phyloP scores from a whole-genome alignment of 371 early-diverging fungal genomes.

The Saksenaea vasiformis region DNA sequence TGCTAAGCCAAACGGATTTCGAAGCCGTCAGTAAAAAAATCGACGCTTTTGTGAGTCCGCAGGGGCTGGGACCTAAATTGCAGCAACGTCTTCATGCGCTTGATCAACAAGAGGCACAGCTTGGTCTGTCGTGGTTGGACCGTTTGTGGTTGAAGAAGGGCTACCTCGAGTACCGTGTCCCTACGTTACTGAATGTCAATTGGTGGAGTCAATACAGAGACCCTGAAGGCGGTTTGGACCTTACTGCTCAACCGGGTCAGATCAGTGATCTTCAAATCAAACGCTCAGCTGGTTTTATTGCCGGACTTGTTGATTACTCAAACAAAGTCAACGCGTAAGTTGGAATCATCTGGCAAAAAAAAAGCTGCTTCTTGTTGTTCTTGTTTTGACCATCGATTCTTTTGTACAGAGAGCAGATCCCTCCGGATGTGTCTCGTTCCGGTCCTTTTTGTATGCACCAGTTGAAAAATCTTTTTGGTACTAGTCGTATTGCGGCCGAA shows the following conservation, averaged over 20 bases:
- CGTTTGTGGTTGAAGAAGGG: slow-evolving; percentile 85
- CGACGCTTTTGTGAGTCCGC: slow-evolving; percentile 60
- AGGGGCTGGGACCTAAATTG: slow-evolving; percentile 69
- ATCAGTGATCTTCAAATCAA: slow-evolving; percentile 73
- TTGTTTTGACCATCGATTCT: background rate
- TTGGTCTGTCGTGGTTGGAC: slow-evolving; percentile 81
- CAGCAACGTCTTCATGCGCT: slow-evolving; percentile 74
- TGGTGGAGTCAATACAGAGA: slow-evolving; percentile 83
- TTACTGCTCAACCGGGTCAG: slow-evolving; percentile 50
- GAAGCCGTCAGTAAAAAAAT: slow-evolving; percentile 56
- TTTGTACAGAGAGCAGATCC: slow-evolving; percentile 50
- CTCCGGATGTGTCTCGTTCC: slow-evolving; percentile 71
- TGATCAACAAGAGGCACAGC: slow-evolving; percentile 50
- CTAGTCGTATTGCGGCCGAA: slow-evolving; percentile 71
- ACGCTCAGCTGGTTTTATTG: slow-evolving; percentile 75
- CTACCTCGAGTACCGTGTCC: slow-evolving; percentile 87
- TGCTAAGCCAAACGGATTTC: slow-evolving; percentile 58
- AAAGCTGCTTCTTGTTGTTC: background rate
- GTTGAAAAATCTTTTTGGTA: slow-evolving; percentile 83
- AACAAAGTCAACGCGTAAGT: slow-evolving; percentile 70
- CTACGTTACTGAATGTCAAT: slow-evolving; percentile 84
- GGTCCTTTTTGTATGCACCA: slow-evolving; percentile 92
- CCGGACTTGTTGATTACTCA: slow-evolving; percentile 72
- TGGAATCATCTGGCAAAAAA: background rate
- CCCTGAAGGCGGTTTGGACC: slow-evolving; percentile 52